A percentile compares a stretch with the other conserved stretches of the same genome.
Evolutionary conservation across 2,329 filamentous ascomycete species (phyloP).

Genomic region (Microsporum canis): DNA sequence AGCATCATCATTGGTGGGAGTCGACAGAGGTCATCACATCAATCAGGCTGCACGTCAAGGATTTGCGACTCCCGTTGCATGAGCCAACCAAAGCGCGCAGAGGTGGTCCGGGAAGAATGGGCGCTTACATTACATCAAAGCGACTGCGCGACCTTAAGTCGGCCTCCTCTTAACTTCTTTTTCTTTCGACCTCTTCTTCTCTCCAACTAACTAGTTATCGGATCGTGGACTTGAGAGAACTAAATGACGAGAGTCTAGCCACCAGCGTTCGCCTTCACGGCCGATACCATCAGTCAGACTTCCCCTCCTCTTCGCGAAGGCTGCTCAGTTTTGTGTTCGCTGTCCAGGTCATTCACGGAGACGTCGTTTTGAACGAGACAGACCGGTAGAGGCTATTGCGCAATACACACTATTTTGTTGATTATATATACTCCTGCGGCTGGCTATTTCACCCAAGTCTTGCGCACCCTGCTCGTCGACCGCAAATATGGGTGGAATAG

Average conservation of each 20-base stretch:
- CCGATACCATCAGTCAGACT: background rate
- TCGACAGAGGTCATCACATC: background rate
- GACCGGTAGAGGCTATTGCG: background rate
- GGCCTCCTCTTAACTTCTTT: background rate
- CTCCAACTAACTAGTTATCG: background rate
- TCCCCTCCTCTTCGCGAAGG: background rate
- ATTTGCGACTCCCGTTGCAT: background rate
- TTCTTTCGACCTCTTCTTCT: background rate
- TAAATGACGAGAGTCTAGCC: background rate
- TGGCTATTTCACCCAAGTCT: background rate
- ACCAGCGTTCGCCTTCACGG: background rate
- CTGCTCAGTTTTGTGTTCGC: background rate
- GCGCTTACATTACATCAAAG: conserved; percentile 7
- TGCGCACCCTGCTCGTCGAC: background rate
- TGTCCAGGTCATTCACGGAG: background rate
- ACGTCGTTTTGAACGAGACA: background rate
- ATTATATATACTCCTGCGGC: background rate
- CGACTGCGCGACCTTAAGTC: background rate
- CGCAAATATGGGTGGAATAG: conserved; percentile 8
- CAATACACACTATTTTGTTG: background rate
- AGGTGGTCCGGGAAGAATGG: background rate
- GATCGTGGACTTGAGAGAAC: background rate
- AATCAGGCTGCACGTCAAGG: background rate
- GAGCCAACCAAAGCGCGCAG: background rate
- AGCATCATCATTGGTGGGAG: conserved; percentile 1